These are phyloP conservation scores for Cylindrotheca fusiformis DNA, from an alignment of 108 stramenopile genomes.

Conservation along the genomic window DNA sequence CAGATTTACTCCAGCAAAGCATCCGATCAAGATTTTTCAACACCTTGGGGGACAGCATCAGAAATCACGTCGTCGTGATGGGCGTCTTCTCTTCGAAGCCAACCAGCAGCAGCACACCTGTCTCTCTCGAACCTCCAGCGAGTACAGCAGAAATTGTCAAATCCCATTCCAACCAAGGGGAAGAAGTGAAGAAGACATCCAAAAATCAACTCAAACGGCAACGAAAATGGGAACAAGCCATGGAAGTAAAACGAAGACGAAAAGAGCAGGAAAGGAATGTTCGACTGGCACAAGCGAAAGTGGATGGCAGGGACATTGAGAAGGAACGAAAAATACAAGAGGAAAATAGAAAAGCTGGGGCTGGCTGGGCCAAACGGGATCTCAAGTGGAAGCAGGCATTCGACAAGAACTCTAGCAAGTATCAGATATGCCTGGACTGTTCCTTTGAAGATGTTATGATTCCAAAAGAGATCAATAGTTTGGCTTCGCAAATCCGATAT, in stretches of 20 bases:
- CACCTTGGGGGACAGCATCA: too few relatives aligned
- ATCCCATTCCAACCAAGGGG: not conserved
- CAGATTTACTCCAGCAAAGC: too few relatives aligned
- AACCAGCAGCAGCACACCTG: too few relatives aligned
- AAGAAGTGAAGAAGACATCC: constrained; percentile 33
- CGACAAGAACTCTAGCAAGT: constrained; percentile 20
- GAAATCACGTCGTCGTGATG: too few relatives aligned
- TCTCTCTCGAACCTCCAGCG: not conserved
- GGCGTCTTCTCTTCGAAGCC: not conserved
- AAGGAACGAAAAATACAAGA: constrained; percentile 44
- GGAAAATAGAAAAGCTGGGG: constrained; percentile 37
- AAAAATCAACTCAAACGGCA: constrained; percentile 72
- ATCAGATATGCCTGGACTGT: constrained; percentile 67
- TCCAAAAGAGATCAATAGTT: constrained; percentile 57
- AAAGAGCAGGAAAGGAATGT: constrained; percentile 61
- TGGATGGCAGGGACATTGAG: constrained; percentile 68
- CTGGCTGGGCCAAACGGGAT: constrained; percentile 49
- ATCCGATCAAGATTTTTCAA: too few relatives aligned
- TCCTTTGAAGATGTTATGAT: constrained; percentile 73
- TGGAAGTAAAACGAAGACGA: constrained; percentile 56
- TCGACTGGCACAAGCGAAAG: constrained; percentile 58
- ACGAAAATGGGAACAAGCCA: constrained; percentile 47
- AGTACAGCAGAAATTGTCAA: not conserved
- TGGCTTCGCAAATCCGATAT: constrained; percentile 69
- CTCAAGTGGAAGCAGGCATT: constrained; percentile 49